Evolutionary conservation across 176 grass and related monocot genomes (phyloP).

Genomic region (Oryza brachyantha): DNA sequence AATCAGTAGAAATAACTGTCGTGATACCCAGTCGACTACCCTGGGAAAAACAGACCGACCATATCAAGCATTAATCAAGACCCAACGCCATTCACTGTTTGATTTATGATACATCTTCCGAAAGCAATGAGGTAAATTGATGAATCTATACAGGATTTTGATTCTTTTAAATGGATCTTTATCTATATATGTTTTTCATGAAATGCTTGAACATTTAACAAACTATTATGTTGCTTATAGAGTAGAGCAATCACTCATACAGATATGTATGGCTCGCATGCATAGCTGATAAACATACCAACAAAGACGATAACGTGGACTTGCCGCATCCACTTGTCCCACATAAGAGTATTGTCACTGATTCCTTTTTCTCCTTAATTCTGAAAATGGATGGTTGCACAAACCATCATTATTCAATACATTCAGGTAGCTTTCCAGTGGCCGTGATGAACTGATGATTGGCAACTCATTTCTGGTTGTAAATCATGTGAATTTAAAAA

Average conservation of each 20-base stretch:
- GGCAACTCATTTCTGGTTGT: neutral
- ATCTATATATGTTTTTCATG: neutral
- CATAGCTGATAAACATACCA: slow-evolving; percentile 63
- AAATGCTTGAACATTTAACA: neutral
- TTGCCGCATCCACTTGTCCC: slow-evolving; percentile 97
- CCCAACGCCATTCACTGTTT: neutral
- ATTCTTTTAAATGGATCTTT: neutral
- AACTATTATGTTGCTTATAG: neutral
- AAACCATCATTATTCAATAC: slow-evolving; percentile 8
- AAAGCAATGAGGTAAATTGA: slow-evolving; percentile 13
- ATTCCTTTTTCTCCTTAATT: slow-evolving; percentile 94
- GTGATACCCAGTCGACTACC: slow-evolving; percentile 87
- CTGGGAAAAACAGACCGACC: slow-evolving; percentile 34
- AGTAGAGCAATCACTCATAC: neutral
- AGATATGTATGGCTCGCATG: neutral
- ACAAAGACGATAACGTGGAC: slow-evolving; percentile 87
- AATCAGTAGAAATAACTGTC: slow-evolving; percentile 91
- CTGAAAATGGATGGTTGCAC: slow-evolving; percentile 36
- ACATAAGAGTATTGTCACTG: slow-evolving; percentile 88
- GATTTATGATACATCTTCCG: neutral
- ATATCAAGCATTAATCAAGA: slow-evolving; percentile 4
- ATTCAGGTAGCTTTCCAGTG: slow-evolving; percentile 13
- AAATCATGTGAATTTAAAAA: neutral
- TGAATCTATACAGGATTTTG: neutral
- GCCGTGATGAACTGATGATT: neutral